phyloP scores from a whole-genome alignment of 371 early-diverging fungal genomes.

The Mucor mucedo region DNA sequence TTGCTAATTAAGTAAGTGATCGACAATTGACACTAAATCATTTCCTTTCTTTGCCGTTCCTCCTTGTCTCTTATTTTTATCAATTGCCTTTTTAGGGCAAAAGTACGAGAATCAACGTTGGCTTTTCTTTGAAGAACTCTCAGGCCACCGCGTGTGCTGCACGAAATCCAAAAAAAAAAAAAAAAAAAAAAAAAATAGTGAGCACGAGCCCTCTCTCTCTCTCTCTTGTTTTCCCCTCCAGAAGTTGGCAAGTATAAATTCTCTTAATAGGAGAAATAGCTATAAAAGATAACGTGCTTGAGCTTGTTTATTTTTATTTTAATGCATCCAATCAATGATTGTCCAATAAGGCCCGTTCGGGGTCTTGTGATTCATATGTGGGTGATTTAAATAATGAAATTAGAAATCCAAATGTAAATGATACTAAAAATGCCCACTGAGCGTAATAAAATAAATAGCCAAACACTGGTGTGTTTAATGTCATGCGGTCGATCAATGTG shows the following conservation, averaged over 20 bases:
- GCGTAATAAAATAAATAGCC: slow-evolving; percentile 58
- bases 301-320: background rate
- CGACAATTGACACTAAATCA: slow-evolving; percentile 2
- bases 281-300: slow-evolving; percentile 10
- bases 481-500: slow-evolving; percentile 52
- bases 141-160: slow-evolving; percentile 8
- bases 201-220: background rate
- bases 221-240: background rate
- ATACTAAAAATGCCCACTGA: slow-evolving; percentile 57
- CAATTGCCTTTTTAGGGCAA: background rate
- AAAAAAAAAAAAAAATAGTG: slow-evolving; percentile 3
- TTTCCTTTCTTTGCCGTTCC: background rate
- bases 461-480: slow-evolving; percentile 57
- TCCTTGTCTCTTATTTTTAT: background rate
- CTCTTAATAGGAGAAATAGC: background rate
- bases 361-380: slow-evolving; percentile 14
- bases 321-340: slow-evolving; percentile 1
- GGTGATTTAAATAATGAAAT: slow-evolving; percentile 22
- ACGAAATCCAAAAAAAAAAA: slow-evolving; percentile 6
- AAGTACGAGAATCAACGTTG: slow-evolving; percentile 3
- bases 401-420: slow-evolving; percentile 47
- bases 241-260: background rate
- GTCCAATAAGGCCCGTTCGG: slow-evolving; percentile 30
- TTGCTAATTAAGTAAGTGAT: slow-evolving; percentile 4
- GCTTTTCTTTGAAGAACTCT: background rate